phyloP scores from a whole-genome alignment of 2,329 filamentous ascomycete genomes.

The Colletotrichum noveboracense region DNA sequence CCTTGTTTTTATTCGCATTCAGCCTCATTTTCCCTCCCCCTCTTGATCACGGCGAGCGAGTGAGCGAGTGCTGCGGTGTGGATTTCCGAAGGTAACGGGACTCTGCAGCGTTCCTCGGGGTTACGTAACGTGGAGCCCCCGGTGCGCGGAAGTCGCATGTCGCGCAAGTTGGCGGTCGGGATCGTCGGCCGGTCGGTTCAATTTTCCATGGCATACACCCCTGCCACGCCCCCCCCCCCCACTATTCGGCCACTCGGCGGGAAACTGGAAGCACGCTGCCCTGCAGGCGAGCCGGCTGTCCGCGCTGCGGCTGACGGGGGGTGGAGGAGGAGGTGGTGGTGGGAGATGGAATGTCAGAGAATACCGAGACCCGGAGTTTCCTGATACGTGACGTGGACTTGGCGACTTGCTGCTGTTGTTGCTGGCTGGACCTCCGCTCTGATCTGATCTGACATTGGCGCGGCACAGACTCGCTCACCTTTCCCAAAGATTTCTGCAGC shows the following conservation, averaged over 20 bases:
- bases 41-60: background rate
- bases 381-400: conserved; percentile 4
- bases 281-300: background rate
- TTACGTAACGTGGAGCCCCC: conserved; percentile 1
- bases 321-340: background rate
- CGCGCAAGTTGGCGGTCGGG: background rate
- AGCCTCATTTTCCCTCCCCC: background rate
- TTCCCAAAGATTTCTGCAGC: background rate
- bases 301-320: background rate
- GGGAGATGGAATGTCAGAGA: conserved; percentile 11
- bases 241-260: background rate
- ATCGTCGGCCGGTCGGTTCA: conserved; percentile 17
- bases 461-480: background rate
- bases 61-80: background rate
- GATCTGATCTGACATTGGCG: conserved; percentile 15
- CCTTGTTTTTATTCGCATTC: background rate
- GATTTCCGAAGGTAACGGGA: background rate
- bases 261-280: background rate
- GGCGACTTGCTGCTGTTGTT: background rate
- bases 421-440: background rate
- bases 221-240: background rate
- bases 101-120: background rate
- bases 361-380: conserved; percentile 13
- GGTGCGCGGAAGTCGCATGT: background rate
- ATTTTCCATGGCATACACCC: conserved; percentile 5